Base-by-base conservation (phyloP, 1,139 yeast genomes). In the Scheffersomyces cryptocercus region DNA sequence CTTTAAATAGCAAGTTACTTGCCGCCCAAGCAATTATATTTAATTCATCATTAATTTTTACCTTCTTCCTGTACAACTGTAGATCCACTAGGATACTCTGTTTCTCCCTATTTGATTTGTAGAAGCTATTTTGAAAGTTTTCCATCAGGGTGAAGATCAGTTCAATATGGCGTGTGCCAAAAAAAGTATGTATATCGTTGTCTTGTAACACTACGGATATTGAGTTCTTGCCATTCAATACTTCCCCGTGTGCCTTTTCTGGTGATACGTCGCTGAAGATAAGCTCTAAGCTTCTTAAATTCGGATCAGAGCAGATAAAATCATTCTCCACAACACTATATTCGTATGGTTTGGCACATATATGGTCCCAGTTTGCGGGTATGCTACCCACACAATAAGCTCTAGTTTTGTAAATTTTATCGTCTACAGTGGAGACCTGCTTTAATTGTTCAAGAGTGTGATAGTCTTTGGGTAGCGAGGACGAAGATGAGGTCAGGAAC, bases 321-420 rank as follows among this genome's bases (percentile, higher is more conserved):
- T 41, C 36, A 7, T 38, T 30, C 2, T 40, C 16, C 6, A 40
- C 32, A 2, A 30, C n/a, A 36, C 49, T 45, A 9, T 36, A 15
- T 2, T 48, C 49, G 46, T 58, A 67, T 8, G 52, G 40, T 40
- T 67, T 67, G n/a, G 57, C 54, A 43, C 68, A 64, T 2, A 61
- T 42, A 13, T 59, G 58, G 4, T 55, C 42, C 49, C 60, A 51
- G 40, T 65, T 65, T 5, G 42, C 40, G 1, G 73, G 72, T 6
- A 52, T 46, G 4, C 52, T 45, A 1, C 58, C 67, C 0, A 52
- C 55, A 1, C 65, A 38, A 29, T 44, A 52, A 3, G 56, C 68
- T 1, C 45, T 43, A 1, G 53, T 48, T 12, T 41, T 44, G 45
- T 56, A 62, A 1, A 64, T 39, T 26, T 41, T 44, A 36, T 54